Evolutionary conservation across 768 basidiomycete genomes (phyloP).

Genomic region (Dendrothele bispora): DNA sequence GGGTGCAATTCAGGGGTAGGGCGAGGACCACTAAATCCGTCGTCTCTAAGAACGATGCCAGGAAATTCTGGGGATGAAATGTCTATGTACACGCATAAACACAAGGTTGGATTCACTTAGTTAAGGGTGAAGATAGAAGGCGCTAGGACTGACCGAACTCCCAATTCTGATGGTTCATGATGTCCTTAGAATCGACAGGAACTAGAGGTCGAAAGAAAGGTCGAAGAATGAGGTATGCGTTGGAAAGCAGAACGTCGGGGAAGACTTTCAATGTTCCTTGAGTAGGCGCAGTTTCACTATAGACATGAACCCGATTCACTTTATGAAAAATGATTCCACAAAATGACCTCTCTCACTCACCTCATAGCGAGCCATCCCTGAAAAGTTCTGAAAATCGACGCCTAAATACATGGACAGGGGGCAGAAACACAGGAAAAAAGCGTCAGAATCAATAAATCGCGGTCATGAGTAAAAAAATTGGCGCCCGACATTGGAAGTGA

Average conservation of each 20-base stretch:
- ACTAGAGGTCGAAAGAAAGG: conserved; percentile 69
- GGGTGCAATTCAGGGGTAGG: conserved; percentile 63
- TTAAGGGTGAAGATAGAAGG: neutral
- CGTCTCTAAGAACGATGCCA: conserved; percentile 41
- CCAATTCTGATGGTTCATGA: conserved; percentile 55
- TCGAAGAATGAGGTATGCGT: conserved; percentile 70
- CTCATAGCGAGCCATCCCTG: conserved; percentile 70
- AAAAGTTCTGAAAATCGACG: conserved; percentile 49
- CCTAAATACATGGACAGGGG: conserved; percentile 26
- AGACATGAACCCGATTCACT: neutral
- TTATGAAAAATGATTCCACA: conserved; percentile 12
- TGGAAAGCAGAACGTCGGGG: conserved; percentile 66
- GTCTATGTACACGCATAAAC: conserved; percentile 30
- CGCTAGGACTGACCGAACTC: conserved; percentile 44
- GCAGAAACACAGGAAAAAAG: conserved; percentile 20
- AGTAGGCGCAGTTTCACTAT: conserved; percentile 62
- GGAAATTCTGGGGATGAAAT: conserved; percentile 49
- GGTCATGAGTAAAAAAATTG: conserved; percentile 1
- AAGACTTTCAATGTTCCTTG: conserved; percentile 73
- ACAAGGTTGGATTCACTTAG: neutral
- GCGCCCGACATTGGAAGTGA: too few species aligned
- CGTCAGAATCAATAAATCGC: neutral
- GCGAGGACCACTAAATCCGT: conserved; percentile 42
- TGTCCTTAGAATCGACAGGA: conserved; percentile 43
- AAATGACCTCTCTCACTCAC: too few species aligned